Conservation (phyloP, 73 alveolate species). For the Paramecium caudatum region DNA sequence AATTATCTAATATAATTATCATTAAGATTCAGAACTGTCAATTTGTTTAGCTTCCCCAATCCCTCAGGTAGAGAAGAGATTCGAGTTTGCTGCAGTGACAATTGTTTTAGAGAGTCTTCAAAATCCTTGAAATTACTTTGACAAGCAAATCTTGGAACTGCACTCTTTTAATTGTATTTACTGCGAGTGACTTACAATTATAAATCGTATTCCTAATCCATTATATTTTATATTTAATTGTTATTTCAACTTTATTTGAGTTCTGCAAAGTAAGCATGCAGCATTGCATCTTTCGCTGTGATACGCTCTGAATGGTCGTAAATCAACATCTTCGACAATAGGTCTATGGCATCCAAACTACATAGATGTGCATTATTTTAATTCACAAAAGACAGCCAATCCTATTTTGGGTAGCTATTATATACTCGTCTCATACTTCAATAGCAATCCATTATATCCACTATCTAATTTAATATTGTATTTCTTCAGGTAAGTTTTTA, state of each 20-base stretch:
- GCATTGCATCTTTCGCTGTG: constrained; percentile 96
- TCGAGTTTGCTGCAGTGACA: not conserved
- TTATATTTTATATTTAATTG: no score
- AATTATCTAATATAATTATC: constrained; percentile 36
- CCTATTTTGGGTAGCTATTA: constrained; percentile 65
- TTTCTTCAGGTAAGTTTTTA: constrained; percentile 75
- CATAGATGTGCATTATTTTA: constrained; percentile 91
- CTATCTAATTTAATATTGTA: constrained; percentile 80
- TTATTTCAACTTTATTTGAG: constrained; percentile 24
- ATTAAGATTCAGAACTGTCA: constrained; percentile 32
- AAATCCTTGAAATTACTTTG: not conserved
- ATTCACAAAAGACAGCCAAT: constrained; percentile 84
- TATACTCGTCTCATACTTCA: constrained; percentile 62
- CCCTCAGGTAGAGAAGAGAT: constrained; percentile 4
- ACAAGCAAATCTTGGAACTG: constrained; percentile 28
- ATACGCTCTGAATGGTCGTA: constrained; percentile 95
- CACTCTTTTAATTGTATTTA: not conserved
- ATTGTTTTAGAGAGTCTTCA: constrained; percentile 20
- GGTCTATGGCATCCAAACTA: constrained; percentile 95
- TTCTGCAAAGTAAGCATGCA: constrained; percentile 92
- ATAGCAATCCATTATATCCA: constrained; percentile 78
- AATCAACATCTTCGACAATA: constrained; percentile 94
- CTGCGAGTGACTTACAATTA: constrained; percentile 4
- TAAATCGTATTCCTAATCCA: constrained; percentile 33
- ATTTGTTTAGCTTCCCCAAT: not conserved